Evolutionary conservation across 371 early-diverging fungal genomes (phyloP), one percentile per base, ranked within the genome.

Genomic region (Mortierella sp.): DNA sequence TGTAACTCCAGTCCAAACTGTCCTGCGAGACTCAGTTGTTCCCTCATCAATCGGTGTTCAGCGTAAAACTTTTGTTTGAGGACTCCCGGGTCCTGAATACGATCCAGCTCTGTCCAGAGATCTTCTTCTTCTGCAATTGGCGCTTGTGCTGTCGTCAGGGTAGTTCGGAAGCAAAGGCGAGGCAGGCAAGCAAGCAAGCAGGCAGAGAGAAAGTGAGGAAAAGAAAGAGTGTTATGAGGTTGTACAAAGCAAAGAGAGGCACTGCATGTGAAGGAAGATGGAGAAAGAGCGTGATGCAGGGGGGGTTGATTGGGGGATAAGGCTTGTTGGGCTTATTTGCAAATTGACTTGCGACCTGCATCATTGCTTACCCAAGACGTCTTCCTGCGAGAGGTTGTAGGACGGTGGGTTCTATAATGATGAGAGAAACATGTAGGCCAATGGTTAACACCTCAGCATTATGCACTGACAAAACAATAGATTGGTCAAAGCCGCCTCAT

Each of bases 11-110:
- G 71, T 5, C 89, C 89, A 57, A 88, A 73, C 53, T 84, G 84
- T 52, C 88, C 89, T 17, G 89, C 89, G 22, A 87, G 80, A 61
- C 88, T 86, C 44, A 89, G 60, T 60, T 89, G 86, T 47, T 83
- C 85, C 27, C 39, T 53, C 70, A 70, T 70, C 22, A 63, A 12
- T 44, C 63, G 70, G 19, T 70, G 70, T 27, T 70, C 59, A 10
- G 57, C 70, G 45, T 63, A 63, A 28, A 70, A 70, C 47, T 54
- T 70, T 43, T 70, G 54, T 31, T 59, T 58, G 22, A 70, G 28
- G 34, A 49, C 41, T 31, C 59, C 40, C 6, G 70, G 58, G 48
- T 70, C 70, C 17, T 70, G 54, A 41, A 63, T 70, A 25, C 63
- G 50, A 21, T 70, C 63, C 46, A 70, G 25, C 34, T 70, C 63